These are phyloP conservation scores for Exophiala aquamarina DNA, from an alignment of 2,329 filamentous ascomycete genomes.

Conservation along the genomic window DNA sequence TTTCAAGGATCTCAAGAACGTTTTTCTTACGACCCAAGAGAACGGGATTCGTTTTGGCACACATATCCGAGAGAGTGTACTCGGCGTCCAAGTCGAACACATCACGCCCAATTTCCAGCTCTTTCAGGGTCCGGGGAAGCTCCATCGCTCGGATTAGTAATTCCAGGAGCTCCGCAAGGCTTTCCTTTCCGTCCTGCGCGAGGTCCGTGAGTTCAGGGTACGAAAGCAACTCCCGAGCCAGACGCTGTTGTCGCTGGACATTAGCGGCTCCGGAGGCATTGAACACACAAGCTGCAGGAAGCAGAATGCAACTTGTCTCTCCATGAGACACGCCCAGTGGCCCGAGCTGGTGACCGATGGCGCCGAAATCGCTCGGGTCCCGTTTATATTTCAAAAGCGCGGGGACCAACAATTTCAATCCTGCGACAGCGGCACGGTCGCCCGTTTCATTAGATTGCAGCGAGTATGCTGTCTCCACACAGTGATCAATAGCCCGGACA, in stretches of 20 bases:
- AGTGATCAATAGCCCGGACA: constrained; percentile 33
- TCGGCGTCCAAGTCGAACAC: constrained; percentile 16
- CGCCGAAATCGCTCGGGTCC: constrained; percentile 23
- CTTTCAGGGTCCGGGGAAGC: constrained; percentile 17
- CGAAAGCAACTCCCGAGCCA: constrained; percentile 32
- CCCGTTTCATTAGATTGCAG: constrained; percentile 8
- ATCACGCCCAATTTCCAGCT: constrained; percentile 17
- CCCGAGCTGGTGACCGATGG: constrained; percentile 53
- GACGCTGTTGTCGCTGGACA: constrained; percentile 41
- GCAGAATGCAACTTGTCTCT: constrained; percentile 57
- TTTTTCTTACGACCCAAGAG: no score
- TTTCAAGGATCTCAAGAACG: no score
- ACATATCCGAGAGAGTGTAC: constrained; percentile 20
- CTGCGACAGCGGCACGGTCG: constrained; percentile 25
- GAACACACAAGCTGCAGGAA: constrained; percentile 56
- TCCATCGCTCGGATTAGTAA: constrained; percentile 15
- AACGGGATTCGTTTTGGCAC: constrained; percentile 36
- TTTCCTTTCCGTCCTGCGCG: constrained; percentile 23
- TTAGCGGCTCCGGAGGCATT: constrained; percentile 45
- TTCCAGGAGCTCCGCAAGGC: constrained; percentile 20
- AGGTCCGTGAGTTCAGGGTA: constrained; percentile 11
- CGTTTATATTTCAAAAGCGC: constrained; percentile 26
- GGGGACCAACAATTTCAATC: constrained; percentile 26
- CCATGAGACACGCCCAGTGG: constrained; percentile 59
- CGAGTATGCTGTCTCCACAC: constrained; percentile 31